phyloP scores from a whole-genome alignment of 2,329 filamentous ascomycete genomes.

The Talaromyces sp. region DNA sequence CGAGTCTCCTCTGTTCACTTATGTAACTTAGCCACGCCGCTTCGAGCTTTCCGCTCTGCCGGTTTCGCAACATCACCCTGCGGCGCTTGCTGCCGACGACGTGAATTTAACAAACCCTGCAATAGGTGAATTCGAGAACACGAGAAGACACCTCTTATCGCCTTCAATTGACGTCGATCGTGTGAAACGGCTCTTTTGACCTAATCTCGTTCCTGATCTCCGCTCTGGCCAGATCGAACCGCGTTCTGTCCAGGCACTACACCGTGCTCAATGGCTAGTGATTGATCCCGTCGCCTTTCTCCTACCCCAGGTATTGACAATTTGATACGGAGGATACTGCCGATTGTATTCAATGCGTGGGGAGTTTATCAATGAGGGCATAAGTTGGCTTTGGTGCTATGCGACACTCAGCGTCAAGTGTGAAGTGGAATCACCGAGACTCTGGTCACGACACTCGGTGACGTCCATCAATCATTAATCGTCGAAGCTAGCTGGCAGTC shows the following conservation, averaged over 20 bases:
- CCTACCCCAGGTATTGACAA: not conserved
- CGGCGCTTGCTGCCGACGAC: not conserved
- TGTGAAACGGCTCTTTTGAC: not conserved
- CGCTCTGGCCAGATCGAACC: not conserved
- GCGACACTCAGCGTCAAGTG: not conserved
- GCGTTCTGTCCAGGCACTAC: not conserved
- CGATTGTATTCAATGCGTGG: no score
- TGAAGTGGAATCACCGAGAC: not conserved
- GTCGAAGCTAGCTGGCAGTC: not conserved
- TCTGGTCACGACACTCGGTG: not conserved
- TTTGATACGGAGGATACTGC: not conserved
- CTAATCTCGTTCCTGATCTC: not conserved
- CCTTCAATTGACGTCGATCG: not conserved
- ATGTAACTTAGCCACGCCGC: not conserved
- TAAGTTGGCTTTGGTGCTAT: not conserved
- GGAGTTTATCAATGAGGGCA: not conserved
- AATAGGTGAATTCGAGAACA: not conserved
- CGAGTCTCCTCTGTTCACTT: not conserved
- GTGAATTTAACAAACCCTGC: not conserved
- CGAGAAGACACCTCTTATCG: not conserved
- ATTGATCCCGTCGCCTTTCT: not conserved
- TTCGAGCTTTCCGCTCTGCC: not conserved
- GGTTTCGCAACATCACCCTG: not conserved
- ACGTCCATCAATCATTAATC: not conserved
- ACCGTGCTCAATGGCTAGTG: not conserved